These are phyloP conservation scores for Hippophae rhamnoides DNA, from an alignment of 306 rosid genomes.

Conservation along the genomic window DNA sequence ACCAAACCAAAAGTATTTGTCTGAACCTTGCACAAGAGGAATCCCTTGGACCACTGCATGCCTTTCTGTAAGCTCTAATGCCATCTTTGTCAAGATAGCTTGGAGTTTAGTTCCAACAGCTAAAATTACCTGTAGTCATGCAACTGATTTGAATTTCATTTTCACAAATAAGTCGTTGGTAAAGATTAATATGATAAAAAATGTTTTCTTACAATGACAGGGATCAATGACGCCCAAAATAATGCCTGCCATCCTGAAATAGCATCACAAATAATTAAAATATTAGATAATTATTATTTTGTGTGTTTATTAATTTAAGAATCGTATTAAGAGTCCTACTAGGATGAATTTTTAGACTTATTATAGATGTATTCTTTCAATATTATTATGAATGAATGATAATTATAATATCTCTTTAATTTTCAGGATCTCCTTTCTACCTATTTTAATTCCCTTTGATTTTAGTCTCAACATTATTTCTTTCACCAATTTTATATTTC, in stretches of 20 bases:
- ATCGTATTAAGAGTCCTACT: too few relatives aligned
- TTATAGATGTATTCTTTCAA: too few relatives aligned
- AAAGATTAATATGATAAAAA: slow-evolving; percentile 7
- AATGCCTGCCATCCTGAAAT: slow-evolving; percentile 73
- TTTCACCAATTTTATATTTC: too few relatives aligned
- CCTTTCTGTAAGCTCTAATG: slow-evolving; percentile 73
- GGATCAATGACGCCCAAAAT: slow-evolving; percentile 79
- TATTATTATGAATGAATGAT: too few relatives aligned
- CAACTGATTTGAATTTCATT: slow-evolving; percentile 5
- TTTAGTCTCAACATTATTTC: too few relatives aligned
- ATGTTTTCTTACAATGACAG: slow-evolving; percentile 49
- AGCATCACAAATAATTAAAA: neutral
- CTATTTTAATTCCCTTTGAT: too few relatives aligned
- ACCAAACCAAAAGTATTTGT: slow-evolving; percentile 86
- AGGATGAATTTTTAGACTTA: too few relatives aligned
- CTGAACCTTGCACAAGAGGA: slow-evolving; percentile 91
- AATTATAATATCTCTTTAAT: too few relatives aligned
- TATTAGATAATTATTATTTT: too few relatives aligned
- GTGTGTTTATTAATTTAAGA: too few relatives aligned
- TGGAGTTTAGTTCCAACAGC: slow-evolving; percentile 86
- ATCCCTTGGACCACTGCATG: slow-evolving; percentile 96
- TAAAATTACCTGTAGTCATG: slow-evolving; percentile 59
- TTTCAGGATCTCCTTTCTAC: too few relatives aligned
- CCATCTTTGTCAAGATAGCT: slow-evolving; percentile 75
- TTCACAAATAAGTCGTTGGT: slow-evolving; percentile 1